phyloP scores from a whole-genome alignment of 106 monocot genomes.

The Acorus calamus region DNA sequence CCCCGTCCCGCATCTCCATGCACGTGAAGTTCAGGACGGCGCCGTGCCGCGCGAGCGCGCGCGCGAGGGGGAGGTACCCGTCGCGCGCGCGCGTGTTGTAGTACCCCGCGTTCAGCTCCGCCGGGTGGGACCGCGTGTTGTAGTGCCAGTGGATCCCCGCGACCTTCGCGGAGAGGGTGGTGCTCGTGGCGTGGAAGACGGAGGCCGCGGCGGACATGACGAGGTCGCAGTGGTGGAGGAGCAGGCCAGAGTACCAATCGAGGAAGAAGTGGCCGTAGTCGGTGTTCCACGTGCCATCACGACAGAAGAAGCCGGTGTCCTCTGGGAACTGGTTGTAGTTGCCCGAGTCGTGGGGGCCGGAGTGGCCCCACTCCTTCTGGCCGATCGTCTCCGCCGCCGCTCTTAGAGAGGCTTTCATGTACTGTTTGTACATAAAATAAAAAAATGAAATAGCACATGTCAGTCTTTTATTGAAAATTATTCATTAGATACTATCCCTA shows the following conservation, averaged over 20 bases:
- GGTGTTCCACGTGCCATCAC: slow-evolving; percentile 64
- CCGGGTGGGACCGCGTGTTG: slow-evolving; percentile 55
- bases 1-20: slow-evolving; percentile 70
- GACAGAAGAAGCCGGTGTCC: slow-evolving; percentile 64
- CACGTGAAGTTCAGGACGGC: slow-evolving; percentile 71
- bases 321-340: slow-evolving; percentile 74
- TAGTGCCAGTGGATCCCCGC: slow-evolving; percentile 96
- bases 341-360: slow-evolving; percentile 64
- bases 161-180: slow-evolving; percentile 50
- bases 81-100: slow-evolving; percentile 66
- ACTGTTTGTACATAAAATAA: slow-evolving; percentile 21
- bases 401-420: slow-evolving; percentile 58
- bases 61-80: slow-evolving; percentile 51
- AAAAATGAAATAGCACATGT: not conserved
- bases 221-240: slow-evolving; percentile 56
- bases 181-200: slow-evolving; percentile 41
- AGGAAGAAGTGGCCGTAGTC: slow-evolving; percentile 81
- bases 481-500: too few species aligned
- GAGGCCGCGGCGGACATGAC: slow-evolving; percentile 40
- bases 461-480: too few species aligned
- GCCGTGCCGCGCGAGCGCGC: slow-evolving; percentile 33
- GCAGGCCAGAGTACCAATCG: slow-evolving; percentile 60
- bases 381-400: slow-evolving; percentile 38
- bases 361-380: slow-evolving; percentile 46
- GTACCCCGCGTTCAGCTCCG: slow-evolving; percentile 81